Evolutionary conservation across 441 rosid species (phyloP).

Genomic region (Croton laevigatus): DNA sequence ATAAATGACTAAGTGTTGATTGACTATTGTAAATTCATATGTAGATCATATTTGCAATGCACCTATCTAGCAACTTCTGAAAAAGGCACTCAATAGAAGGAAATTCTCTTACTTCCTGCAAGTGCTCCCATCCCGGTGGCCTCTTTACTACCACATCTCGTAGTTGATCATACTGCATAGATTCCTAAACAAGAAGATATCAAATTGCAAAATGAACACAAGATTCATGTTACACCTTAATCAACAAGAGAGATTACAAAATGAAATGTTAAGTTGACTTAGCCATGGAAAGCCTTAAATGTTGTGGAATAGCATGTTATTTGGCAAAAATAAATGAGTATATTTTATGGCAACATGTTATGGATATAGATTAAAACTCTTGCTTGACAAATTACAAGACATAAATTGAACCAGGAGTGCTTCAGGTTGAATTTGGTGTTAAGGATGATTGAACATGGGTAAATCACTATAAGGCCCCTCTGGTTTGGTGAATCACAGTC

Average conservation of each 20-base stretch:
- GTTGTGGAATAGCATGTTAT: not conserved
- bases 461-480: no score
- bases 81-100: not conserved
- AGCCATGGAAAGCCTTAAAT: not conserved
- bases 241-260: not conserved
- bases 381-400: not conserved
- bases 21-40: not conserved
- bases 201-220: constrained; percentile 16
- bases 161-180: constrained; percentile 82
- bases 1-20: not conserved
- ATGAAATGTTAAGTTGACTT: not conserved
- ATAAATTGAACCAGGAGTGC: no score
- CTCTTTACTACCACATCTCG: constrained; percentile 74
- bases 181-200: constrained; percentile 54
- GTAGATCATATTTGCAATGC: constrained; percentile 6
- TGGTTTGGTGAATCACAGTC: no score
- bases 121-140: constrained; percentile 88
- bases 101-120: constrained; percentile 68
- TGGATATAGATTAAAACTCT: not conserved
- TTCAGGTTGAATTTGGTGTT: no score
- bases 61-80: not conserved
- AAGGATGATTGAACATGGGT: no score
- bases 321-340: not conserved
- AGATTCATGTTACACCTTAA: not conserved
- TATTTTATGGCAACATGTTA: not conserved